phyloP scores from a whole-genome alignment of 2,329 filamentous ascomycete genomes.

The Penicillium paneum region DNA sequence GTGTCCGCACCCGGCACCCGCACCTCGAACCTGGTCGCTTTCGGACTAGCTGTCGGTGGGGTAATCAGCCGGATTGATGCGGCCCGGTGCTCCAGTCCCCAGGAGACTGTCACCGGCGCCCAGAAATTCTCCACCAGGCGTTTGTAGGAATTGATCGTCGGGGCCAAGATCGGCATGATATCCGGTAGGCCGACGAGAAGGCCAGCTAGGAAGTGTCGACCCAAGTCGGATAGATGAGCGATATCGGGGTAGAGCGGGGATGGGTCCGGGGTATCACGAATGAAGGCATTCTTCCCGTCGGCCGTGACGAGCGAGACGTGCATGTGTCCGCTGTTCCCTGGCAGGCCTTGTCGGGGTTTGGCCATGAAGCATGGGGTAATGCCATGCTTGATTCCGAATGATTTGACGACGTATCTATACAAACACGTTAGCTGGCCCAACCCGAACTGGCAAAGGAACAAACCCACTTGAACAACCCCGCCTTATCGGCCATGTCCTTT shows the following conservation, averaged over 20 bases:
- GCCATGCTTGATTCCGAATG: conserved; percentile 77
- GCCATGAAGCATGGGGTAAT: conserved; percentile 99
- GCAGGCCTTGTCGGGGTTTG: conserved; percentile 84
- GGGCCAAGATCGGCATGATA: conserved; percentile 91
- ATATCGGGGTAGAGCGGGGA: conserved; percentile 72
- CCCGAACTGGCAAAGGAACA: neutral
- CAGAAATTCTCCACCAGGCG: conserved; percentile 98
- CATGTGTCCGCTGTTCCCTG: conserved; percentile 94
- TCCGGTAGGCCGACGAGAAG: conserved; percentile 84
- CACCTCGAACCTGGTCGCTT: conserved; percentile 87
- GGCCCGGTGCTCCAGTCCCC: conserved; percentile 92
- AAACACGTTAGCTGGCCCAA: conserved; percentile 11
- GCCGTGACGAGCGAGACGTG: conserved; percentile 84
- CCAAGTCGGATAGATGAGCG: conserved; percentile 76
- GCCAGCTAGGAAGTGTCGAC: conserved; percentile 89
- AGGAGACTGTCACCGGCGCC: conserved; percentile 96
- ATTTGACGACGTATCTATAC: conserved; percentile 75
- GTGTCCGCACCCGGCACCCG: conserved; percentile 92
- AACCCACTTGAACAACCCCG: conserved; percentile 78
- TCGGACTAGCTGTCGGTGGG: conserved; percentile 78
- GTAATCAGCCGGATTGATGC: conserved; percentile 87
- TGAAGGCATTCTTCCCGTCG: conserved; percentile 79
- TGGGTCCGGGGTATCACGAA: conserved; percentile 67
- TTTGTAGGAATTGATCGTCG: conserved; percentile 97
- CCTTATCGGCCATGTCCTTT: conserved; percentile 84